phyloP scores from a whole-genome alignment of 2,329 filamentous ascomycete genomes.

The Hypoxylon sp. region DNA sequence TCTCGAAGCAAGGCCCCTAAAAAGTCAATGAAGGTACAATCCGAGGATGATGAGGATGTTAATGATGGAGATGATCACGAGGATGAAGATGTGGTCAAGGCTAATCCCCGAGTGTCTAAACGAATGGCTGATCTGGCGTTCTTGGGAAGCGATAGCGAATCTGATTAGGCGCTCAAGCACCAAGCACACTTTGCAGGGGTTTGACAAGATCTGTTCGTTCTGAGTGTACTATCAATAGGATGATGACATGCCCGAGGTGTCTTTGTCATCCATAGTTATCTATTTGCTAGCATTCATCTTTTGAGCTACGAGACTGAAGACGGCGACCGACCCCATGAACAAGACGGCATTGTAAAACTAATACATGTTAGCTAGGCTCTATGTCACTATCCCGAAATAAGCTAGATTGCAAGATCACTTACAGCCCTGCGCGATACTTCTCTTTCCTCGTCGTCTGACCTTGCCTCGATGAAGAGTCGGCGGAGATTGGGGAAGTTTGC shows the following conservation, averaged over 20 bases:
- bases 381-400: not conserved
- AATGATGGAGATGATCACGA: conserved; percentile 56
- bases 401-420: conserved; percentile 54
- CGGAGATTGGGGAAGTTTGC: conserved; percentile 94
- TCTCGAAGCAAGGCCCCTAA: conserved; percentile 60
- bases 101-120: conserved; percentile 59
- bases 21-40: conserved; percentile 57
- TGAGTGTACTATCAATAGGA: too few relatives aligned
- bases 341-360: conserved; percentile 98
- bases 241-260: conserved; percentile 4
- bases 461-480: conserved; percentile 93
- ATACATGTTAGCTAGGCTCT: conserved; percentile 28
- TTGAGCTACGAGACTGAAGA: conserved; percentile 94
- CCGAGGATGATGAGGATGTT: conserved; percentile 55
- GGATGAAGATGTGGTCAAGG: conserved; percentile 47
- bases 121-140: conserved; percentile 72
- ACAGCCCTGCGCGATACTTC: conserved; percentile 95
- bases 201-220: not conserved
- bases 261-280: conserved; percentile 10
- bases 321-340: conserved; percentile 95
- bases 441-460: conserved; percentile 93
- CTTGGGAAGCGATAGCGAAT: conserved; percentile 78
- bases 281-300: conserved; percentile 74
- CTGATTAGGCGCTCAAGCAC: conserved; percentile 59
- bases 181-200: conserved; percentile 9